Percentiles rank a stretch among this genome's conserved stretches.
These are phyloP conservation scores for Oenanthe javanica DNA, from an alignment of 140 eudicot genomes.

Conservation along the genomic window DNA sequence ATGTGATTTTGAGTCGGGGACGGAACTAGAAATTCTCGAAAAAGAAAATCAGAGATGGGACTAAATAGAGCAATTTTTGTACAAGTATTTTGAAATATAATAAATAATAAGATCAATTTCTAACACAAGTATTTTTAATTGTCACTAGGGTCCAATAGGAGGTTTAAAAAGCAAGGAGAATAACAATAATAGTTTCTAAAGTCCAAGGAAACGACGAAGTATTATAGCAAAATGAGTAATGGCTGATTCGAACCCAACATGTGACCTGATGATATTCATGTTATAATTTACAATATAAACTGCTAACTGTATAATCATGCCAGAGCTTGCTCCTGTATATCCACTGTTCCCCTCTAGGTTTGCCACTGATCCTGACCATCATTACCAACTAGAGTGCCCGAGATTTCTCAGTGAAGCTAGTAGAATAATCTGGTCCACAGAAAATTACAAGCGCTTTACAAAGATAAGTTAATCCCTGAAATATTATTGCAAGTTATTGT, in stretches of 20 bases:
- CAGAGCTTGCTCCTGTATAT: neutral
- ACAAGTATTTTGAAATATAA: no score
- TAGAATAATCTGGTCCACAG: neutral
- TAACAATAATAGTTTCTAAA: neutral
- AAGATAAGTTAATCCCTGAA: neutral
- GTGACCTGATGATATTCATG: neutral
- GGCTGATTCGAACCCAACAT: neutral
- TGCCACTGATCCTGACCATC: neutral
- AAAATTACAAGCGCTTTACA: neutral
- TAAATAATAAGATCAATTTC: no score
- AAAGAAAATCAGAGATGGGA: no score
- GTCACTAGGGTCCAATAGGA: neutral
- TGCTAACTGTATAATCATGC: no score
- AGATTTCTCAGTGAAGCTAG: neutral
- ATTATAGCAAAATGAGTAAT: neutral
- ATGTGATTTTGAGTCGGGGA: no score
- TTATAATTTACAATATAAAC: neutral
- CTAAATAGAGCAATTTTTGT: neutral
- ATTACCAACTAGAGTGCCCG: neutral
- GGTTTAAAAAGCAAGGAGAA: neutral
- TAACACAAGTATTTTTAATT: neutral
- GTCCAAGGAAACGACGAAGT: neutral
- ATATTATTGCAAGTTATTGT: neutral
- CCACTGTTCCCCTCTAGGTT: neutral
- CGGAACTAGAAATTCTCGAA: no score